phyloP scores from a whole-genome alignment of 495 filamentous ascomycete genomes.

The Xylaria intraflava region DNA sequence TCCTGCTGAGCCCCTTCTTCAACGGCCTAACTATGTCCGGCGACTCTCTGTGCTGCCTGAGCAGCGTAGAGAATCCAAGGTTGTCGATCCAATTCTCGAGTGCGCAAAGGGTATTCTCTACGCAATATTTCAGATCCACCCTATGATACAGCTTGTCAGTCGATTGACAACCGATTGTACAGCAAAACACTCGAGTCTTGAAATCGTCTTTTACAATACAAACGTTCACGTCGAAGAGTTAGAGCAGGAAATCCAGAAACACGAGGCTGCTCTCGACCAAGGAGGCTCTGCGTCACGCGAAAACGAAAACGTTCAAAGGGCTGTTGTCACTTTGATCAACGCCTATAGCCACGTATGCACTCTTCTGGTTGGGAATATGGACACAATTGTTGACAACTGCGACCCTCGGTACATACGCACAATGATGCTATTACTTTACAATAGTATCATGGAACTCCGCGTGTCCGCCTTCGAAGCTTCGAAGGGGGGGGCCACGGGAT shows the following conservation, averaged over 20 bases:
- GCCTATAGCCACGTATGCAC: slow-evolving; percentile 70
- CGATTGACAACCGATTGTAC: slow-evolving; percentile 62
- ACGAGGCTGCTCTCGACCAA: slow-evolving; percentile 48
- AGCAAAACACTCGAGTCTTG: slow-evolving; percentile 62
- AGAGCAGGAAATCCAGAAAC: slow-evolving; percentile 63
- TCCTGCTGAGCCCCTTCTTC: slow-evolving; percentile 48
- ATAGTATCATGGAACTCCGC: slow-evolving; percentile 69
- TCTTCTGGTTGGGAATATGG: slow-evolving; percentile 61
- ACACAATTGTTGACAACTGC: slow-evolving; percentile 63
- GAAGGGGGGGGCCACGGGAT: slow-evolving; percentile 39
- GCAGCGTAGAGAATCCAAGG: slow-evolving; percentile 55
- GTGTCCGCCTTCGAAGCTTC: slow-evolving; percentile 33
- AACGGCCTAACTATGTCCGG: slow-evolving; percentile 57
- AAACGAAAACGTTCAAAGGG: slow-evolving; percentile 59
- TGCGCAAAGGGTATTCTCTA: slow-evolving; percentile 83
- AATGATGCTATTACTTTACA: slow-evolving; percentile 72
- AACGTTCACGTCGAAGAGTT: slow-evolving; percentile 67
- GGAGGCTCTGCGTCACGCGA: slow-evolving; percentile 47
- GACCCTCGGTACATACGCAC: slow-evolving; percentile 76
- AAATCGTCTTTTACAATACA: slow-evolving; percentile 72
- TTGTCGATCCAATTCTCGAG: slow-evolving; percentile 61
- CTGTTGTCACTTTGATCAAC: slow-evolving; percentile 63
- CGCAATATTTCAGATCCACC: slow-evolving; percentile 73
- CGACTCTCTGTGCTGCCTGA: slow-evolving; percentile 80
- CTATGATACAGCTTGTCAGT: slow-evolving; percentile 64